Conservation (phyloP, 345 rosid genomes). For the Camelina laxa region DNA sequence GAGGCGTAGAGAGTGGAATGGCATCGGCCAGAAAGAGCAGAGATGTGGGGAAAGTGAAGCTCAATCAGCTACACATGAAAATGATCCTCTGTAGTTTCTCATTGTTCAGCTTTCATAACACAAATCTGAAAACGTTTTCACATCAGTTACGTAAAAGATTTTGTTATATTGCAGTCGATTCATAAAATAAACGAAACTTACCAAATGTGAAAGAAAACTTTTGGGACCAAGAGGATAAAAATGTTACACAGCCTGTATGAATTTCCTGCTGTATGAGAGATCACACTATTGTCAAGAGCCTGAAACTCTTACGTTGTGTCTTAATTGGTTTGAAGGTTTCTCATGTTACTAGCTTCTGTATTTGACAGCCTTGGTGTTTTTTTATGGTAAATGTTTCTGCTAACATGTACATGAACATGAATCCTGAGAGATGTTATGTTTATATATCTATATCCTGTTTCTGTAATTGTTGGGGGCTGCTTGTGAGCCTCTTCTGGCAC, state of each 20-base stretch:
- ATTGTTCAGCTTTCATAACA: constrained; percentile 1
- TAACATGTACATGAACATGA: background rate
- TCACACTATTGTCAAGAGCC: background rate
- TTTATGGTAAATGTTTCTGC: background rate
- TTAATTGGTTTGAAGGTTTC: background rate
- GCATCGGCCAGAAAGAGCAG: constrained; percentile 4
- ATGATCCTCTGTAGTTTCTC: background rate
- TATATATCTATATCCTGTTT: background rate
- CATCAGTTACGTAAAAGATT: background rate
- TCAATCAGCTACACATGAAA: background rate
- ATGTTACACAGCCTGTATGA: background rate
- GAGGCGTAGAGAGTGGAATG: background rate
- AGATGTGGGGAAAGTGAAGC: background rate
- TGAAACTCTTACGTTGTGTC: background rate
- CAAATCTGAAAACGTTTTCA: background rate
- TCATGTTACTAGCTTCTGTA: background rate
- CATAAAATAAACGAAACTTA: background rate
- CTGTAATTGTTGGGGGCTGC: background rate
- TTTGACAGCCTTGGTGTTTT: background rate
- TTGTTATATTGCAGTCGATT: background rate
- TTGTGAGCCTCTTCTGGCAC: background rate
- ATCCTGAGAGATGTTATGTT: background rate
- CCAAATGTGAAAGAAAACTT: background rate
- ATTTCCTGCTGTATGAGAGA: background rate
- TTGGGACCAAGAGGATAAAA: background rate